phyloP scores from a whole-genome alignment of 768 basidiomycete genomes.

The Crassisporium funariophilum region DNA sequence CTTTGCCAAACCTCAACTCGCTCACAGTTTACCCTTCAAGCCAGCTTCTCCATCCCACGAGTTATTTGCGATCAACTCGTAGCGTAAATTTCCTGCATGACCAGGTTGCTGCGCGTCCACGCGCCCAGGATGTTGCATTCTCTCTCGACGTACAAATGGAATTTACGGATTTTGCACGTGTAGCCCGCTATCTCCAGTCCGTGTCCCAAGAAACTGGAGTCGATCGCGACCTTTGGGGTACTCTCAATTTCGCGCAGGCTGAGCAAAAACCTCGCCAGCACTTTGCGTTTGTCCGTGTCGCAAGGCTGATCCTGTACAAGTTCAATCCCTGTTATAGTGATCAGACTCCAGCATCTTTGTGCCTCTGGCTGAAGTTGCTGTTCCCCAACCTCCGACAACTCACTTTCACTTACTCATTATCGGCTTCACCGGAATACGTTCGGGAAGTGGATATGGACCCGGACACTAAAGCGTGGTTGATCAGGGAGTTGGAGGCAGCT shows the following conservation, averaged over 20 bases:
- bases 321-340: conserved; percentile 4
- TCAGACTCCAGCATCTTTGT: conserved; percentile 10
- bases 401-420: conserved; percentile 18
- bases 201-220: conserved; percentile 10
- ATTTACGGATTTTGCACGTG: conserved; percentile 18
- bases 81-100: conserved; percentile 13
- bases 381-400: conserved; percentile 16
- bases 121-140: neutral
- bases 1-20: conserved; percentile 8
- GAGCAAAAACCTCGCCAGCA: neutral
- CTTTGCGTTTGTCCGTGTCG: conserved; percentile 15
- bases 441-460: conserved; percentile 7
- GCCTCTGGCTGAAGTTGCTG: conserved; percentile 16
- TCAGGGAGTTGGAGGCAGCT: conserved; percentile 3
- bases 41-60: conserved; percentile 18
- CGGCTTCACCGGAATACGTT: conserved; percentile 12
- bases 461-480: conserved; percentile 5
- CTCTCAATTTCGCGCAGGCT: conserved; percentile 6
- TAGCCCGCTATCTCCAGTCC: conserved; percentile 11
- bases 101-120: conserved; percentile 1
- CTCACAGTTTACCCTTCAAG: conserved; percentile 19
- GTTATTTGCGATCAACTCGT: conserved; percentile 16
- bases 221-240: conserved; percentile 11
- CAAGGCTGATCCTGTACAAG: conserved; percentile 14
- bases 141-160: conserved; percentile 21